phyloP scores from a whole-genome alignment of 164 flowering plant species.

The Dillenia turbinata region DNA sequence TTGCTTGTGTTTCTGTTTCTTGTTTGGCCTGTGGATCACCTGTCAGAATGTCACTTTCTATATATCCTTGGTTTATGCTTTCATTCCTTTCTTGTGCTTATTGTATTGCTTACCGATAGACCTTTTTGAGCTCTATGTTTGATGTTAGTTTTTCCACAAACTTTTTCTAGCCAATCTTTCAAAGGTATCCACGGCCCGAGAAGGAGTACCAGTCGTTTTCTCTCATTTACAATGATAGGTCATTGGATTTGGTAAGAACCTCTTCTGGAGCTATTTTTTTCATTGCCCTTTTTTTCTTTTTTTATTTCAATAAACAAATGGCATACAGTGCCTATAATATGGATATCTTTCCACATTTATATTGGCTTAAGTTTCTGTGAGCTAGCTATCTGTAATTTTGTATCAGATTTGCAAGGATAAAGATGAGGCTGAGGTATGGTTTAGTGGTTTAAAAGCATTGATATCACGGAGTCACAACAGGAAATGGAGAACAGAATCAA shows the following conservation, averaged over 20 bases:
- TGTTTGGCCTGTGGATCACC: too few relatives aligned
- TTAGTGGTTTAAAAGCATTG: constrained; percentile 93
- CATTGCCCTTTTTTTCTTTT: neutral
- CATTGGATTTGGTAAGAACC: constrained; percentile 75
- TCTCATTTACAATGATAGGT: constrained; percentile 81
- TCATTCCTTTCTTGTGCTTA: too few relatives aligned
- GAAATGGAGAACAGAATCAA: constrained; percentile 92
- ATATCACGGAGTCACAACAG: constrained; percentile 81
- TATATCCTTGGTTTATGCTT: too few relatives aligned
- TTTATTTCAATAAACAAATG: neutral
- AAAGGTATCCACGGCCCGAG: constrained; percentile 95
- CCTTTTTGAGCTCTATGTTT: too few relatives aligned
- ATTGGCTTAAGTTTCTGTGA: constrained; percentile 1
- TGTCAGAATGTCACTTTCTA: too few relatives aligned
- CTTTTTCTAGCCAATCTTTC: constrained; percentile 80
- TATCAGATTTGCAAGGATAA: constrained; percentile 96
- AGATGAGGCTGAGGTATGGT: constrained; percentile 99
- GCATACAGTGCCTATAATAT: too few relatives aligned
- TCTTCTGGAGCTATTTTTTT: neutral
- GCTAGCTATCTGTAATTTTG: neutral
- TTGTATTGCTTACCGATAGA: too few relatives aligned
- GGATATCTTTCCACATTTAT: neutral
- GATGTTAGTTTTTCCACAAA: too few relatives aligned
- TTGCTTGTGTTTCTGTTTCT: too few relatives aligned
- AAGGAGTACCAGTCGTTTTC: constrained; percentile 97